phyloP scores from a whole-genome alignment of 768 basidiomycete species.

The Solioccasus polychromus region DNA sequence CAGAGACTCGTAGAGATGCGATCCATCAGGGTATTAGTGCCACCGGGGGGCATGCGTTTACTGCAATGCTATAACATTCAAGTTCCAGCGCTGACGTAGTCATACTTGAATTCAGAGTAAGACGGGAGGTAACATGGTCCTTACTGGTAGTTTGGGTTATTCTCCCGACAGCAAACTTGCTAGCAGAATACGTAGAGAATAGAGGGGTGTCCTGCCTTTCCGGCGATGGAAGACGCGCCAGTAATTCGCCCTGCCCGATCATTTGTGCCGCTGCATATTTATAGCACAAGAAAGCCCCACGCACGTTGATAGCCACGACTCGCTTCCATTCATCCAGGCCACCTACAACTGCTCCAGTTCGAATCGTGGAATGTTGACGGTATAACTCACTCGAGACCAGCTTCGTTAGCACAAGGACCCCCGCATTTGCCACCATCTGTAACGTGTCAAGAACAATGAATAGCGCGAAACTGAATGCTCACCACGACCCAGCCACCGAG shows the following conservation, averaged over 20 bases:
- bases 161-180: slow-evolving; percentile 41
- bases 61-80: slow-evolving; percentile 31
- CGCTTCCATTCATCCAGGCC: slow-evolving; percentile 2
- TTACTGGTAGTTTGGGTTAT: slow-evolving; percentile 37
- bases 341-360: not conserved
- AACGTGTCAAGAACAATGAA: no score
- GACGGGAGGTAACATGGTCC: not conserved
- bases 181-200: slow-evolving; percentile 25
- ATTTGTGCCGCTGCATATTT: slow-evolving; percentile 56
- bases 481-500: no score
- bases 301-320: slow-evolving; percentile 40
- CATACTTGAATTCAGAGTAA: not conserved
- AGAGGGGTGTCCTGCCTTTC: not conserved
- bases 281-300: slow-evolving; percentile 57
- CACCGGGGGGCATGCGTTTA: slow-evolving; percentile 38
- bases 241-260: slow-evolving; percentile 53
- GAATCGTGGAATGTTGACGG: rapidly evolving
- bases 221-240: slow-evolving; percentile 27
- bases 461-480: not conserved
- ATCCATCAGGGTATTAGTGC: no score
- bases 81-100: slow-evolving; percentile 23
- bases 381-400: slow-evolving; percentile 1
- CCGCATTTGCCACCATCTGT: slow-evolving; percentile 23
- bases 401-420: not conserved
- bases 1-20: no score